phyloP scores from a whole-genome alignment of 2,329 filamentous ascomycete species.

The Magnaporthiopsis incrustans region DNA sequence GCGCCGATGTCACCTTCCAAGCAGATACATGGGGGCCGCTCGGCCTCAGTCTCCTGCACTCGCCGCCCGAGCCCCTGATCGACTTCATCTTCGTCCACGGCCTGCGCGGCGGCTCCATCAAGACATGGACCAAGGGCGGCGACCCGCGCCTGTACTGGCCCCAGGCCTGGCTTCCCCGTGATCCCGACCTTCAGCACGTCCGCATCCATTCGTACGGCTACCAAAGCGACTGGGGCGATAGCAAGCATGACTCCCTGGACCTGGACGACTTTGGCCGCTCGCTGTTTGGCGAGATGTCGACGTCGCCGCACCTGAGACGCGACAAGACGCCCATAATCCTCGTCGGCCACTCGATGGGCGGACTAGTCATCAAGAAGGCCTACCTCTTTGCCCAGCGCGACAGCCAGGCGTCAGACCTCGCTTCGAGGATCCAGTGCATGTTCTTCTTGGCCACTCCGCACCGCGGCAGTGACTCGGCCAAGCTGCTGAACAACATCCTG shows the following conservation, averaged over 20 bases:
- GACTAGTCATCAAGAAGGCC: slow-evolving; percentile 28
- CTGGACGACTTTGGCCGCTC: slow-evolving; percentile 26
- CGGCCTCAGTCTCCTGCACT: slow-evolving; percentile 9
- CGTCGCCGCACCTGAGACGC: slow-evolving; percentile 15
- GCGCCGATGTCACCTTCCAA: no score
- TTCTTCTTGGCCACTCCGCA: slow-evolving; percentile 34
- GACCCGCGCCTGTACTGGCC: slow-evolving; percentile 27
- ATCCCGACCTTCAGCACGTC: slow-evolving; percentile 22
- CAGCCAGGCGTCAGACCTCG: slow-evolving; percentile 18
- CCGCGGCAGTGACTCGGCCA: slow-evolving; percentile 28
- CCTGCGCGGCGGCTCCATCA: slow-evolving; percentile 26
- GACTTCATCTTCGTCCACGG: slow-evolving; percentile 32
- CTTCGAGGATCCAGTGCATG: slow-evolving; percentile 23
- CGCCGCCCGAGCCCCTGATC: slow-evolving; percentile 9
- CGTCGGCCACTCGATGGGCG: slow-evolving; percentile 39
- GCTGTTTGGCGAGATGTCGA: slow-evolving; percentile 22
- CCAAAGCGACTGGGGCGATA: slow-evolving; percentile 20
- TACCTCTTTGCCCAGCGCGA: slow-evolving; percentile 24
- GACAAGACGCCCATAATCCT: slow-evolving; percentile 28
- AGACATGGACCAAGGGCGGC: slow-evolving; percentile 25
- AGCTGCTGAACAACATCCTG: slow-evolving; percentile 16
- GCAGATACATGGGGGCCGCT: not conserved
- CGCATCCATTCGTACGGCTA: slow-evolving; percentile 29
- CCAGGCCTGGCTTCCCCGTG: slow-evolving; percentile 23
- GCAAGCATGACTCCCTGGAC: slow-evolving; percentile 16